phyloP scores from a whole-genome alignment of 2,329 filamentous ascomycete genomes.

The Trichoderma atrobrunneum region DNA sequence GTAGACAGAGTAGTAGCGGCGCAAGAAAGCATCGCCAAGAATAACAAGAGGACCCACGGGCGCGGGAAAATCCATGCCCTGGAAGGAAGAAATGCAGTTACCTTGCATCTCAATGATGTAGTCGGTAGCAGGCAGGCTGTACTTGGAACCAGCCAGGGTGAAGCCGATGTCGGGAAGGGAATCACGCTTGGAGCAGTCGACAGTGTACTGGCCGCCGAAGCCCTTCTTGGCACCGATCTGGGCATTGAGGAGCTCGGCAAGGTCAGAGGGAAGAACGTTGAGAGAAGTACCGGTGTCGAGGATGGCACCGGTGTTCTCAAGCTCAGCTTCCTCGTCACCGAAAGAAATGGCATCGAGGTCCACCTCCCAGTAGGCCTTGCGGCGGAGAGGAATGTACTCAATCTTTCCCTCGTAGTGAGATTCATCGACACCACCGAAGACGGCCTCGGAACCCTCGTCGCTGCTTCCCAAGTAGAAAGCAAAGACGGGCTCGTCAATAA shows the following conservation, averaged over 20 bases:
- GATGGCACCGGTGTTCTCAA: conserved; percentile 93
- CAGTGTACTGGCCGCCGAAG: conserved; percentile 92
- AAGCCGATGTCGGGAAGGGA: conserved; percentile 88
- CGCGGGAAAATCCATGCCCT: conserved; percentile 90
- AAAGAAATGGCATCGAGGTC: conserved; percentile 90
- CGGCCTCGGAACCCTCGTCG: conserved; percentile 76
- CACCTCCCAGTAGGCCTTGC: conserved; percentile 99
- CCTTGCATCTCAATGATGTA: conserved; percentile 96
- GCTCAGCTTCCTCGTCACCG: conserved; percentile 79
- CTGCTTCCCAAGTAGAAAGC: conserved; percentile 87
- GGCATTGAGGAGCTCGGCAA: conserved; percentile 95
- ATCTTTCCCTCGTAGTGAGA: conserved; percentile 80
- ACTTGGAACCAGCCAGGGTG: conserved; percentile 86
- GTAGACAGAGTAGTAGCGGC: conserved; percentile 94
- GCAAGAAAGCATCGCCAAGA: conserved; percentile 81
- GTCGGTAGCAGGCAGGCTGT: conserved; percentile 82
- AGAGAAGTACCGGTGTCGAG: conserved; percentile 98
- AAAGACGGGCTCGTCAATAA: conserved; percentile 90
- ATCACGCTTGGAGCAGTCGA: conserved; percentile 83
- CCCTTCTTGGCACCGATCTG: conserved; percentile 98
- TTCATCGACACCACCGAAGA: conserved; percentile 86
- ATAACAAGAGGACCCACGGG: conserved; percentile 91
- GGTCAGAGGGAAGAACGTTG: conserved; percentile 85
- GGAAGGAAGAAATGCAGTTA: conserved; percentile 95
- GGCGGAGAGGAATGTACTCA: conserved; percentile 88